Base-by-base conservation (phyloP, 352 stramenopile genomes). In the Phytopythium kandeliae region DNA sequence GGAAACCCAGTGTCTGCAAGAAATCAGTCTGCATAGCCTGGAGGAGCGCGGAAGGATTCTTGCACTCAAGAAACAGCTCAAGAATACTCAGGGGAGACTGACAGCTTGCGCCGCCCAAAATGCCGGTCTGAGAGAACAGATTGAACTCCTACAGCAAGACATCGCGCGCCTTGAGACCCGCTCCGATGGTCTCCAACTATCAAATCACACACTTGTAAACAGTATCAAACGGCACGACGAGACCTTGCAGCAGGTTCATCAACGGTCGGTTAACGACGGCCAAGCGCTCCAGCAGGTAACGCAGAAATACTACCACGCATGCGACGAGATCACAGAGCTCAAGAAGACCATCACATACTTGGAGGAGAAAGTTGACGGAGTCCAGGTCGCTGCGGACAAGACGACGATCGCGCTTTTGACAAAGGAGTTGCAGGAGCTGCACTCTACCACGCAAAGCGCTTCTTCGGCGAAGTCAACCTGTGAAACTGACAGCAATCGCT, bases 161-260 rank as follows among this genome's bases (percentile, higher is more conserved):
- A 36, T 78, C 10, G 33, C 55, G 4, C 43, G 51, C 16, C 48
- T 71, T 1, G 61, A 79, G 34, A 57, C 48, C 5, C 74, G 77
- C 25, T 55, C 72, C 1, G 38, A 56, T 3, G 78, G 82, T 19
- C 62, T 84, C 25, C 65, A 82, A 44, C 43, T 60, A 0, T 87
- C 77, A 0, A 86, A 80, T 30, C 48, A 78, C 54, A 58, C 71
- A 22, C 58, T 91, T 12, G 65, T 85, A 35, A 80, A 67, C 46
- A 81, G 77, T 31, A 78, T 91, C 31, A 77, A 82, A 51, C 69
- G 74, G n/a, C 79, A 90, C 41, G 79, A 90, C 35, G 79, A 90
- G 16, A 86, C 66, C 17, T 53, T 89, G n/a, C 71, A 67, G n/a
- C 72, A 73, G 17, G 65, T 77, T 11, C 70, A 84, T 36, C 69